Base-by-base conservation (phyloP, 306 rosid species). In the barrel medic (Medicago truncatula) region DNA sequence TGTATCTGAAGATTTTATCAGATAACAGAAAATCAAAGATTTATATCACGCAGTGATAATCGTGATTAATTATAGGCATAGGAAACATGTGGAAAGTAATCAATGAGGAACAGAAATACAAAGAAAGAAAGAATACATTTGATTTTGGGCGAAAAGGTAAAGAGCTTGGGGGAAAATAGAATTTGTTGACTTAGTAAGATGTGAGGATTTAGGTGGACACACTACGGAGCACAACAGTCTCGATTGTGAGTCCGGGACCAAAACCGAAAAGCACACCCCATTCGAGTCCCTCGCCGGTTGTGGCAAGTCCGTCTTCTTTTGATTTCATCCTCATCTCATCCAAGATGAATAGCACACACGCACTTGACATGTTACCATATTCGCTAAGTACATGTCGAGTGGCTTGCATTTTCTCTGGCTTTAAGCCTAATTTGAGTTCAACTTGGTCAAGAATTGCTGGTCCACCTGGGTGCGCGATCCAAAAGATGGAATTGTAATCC, bases 401-500 rank as follows among this genome's bases (percentile, higher is more conserved):
- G n/a, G 84, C 73, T 10, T 18, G 1, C 73, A 75, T 74, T 15
- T 80, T 80, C 61, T 13, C 70, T 70, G 77, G 80, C 31, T 80
- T 75, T 18, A 80, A 14, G 31, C 67, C 54, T 39, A 80, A 39
- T 18, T 80, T 80, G 2, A 56, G 73, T 70, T 80, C 84, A 10
- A 75, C 73, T 63, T 56, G 61, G 61, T 56, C 61, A 9, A 56
- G 15, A 56, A 56, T 56, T 20, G 61, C 61, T 4, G 61, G 78
- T 7, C 85, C 81, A 43, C 85, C 81, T 3, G 64, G 77, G 53
- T 81, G 78, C 4, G 84, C 78, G 0, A 81, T 76, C 84, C 77
- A 81, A 43, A 81, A 81, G 4, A 81, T 76, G 9, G 78, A 70
- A 36, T 81, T 81, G 44, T 76, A 81, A 13, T 81, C 81, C 18